Conservation (phyloP, 106 monocot species). For the Narthecium ossifragum region DNA sequence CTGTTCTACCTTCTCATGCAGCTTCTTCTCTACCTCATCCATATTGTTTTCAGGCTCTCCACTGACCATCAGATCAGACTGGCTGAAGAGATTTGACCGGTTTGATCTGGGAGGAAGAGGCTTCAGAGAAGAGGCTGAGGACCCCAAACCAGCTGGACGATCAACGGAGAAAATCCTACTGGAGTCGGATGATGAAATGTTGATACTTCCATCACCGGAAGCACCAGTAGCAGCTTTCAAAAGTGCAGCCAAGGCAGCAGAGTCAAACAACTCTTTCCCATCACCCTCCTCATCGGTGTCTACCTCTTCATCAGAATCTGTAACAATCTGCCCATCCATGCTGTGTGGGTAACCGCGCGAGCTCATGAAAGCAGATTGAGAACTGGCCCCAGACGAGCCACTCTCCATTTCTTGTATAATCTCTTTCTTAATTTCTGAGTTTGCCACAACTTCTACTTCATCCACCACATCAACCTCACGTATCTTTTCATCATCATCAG, state of each 20-base stretch:
- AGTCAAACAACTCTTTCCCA: slow-evolving; percentile 54
- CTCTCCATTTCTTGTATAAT: slow-evolving; percentile 53
- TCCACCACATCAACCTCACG: slow-evolving; percentile 22
- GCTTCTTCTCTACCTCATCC: slow-evolving; percentile 71
- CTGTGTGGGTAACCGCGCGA: slow-evolving; percentile 16
- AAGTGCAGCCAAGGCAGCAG: slow-evolving; percentile 74
- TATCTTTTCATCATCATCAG: slow-evolving; percentile 20
- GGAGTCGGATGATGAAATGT: slow-evolving; percentile 37
- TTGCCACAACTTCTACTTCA: slow-evolving; percentile 43
- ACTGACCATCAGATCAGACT: slow-evolving; percentile 52
- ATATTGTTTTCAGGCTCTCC: slow-evolving; percentile 44
- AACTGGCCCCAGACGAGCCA: slow-evolving; percentile 22
- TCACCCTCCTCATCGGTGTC: slow-evolving; percentile 57
- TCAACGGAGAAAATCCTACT: slow-evolving; percentile 58
- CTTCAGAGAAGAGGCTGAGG: slow-evolving; percentile 51
- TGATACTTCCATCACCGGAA: slow-evolving; percentile 43
- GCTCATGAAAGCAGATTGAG: slow-evolving; percentile 17
- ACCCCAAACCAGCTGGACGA: slow-evolving; percentile 73
- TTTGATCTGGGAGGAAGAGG: slow-evolving; percentile 28
- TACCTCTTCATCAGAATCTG: slow-evolving; percentile 46
- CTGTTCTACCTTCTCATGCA: slow-evolving; percentile 82
- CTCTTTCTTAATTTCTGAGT: slow-evolving; percentile 41
- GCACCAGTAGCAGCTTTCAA: slow-evolving; percentile 68
- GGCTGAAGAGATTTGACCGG: slow-evolving; percentile 34
- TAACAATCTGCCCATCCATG: slow-evolving; percentile 47